These are phyloP conservation scores for Jamesozyma hellenica DNA, from an alignment of 805 yeast species.

Conservation along the genomic window DNA sequence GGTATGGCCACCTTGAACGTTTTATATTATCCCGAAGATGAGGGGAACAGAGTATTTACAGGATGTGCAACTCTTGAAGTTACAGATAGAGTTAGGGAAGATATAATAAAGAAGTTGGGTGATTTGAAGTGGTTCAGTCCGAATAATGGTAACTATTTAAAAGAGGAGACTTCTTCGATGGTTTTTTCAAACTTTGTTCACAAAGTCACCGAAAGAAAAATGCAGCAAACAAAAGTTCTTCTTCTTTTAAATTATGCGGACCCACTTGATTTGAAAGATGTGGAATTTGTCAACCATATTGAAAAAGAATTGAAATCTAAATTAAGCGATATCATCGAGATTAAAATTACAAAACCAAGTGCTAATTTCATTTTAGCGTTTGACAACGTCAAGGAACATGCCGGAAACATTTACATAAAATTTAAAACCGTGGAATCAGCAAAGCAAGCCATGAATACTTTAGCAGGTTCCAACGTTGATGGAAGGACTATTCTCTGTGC, in stretches of 20 bases:
- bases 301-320: constrained; percentile 37
- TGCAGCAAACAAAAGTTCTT: constrained; percentile 38
- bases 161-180: constrained; percentile 15
- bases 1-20: background rate
- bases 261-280: constrained; percentile 51
- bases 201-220: constrained; percentile 23
- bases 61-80: background rate
- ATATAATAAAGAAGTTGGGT: background rate
- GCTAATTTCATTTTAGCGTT: constrained; percentile 36
- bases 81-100: background rate
- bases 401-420: constrained; percentile 65
- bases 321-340: constrained; percentile 36
- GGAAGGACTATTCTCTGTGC: constrained; percentile 62
- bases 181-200: constrained; percentile 31
- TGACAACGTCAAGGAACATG: constrained; percentile 40
- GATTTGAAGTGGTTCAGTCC: constrained; percentile 14
- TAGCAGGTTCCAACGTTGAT: constrained; percentile 59
- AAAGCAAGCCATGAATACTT: constrained; percentile 40
- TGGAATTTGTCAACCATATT: constrained; percentile 38
- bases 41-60: background rate
- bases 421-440: constrained; percentile 47
- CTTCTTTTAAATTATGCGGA: constrained; percentile 58
- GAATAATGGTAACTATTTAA: constrained; percentile 10
- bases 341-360: constrained; percentile 53
- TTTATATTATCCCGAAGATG: background rate